phyloP scores from a whole-genome alignment of 257 asterid genomes.

The Fraxinus anomala region DNA sequence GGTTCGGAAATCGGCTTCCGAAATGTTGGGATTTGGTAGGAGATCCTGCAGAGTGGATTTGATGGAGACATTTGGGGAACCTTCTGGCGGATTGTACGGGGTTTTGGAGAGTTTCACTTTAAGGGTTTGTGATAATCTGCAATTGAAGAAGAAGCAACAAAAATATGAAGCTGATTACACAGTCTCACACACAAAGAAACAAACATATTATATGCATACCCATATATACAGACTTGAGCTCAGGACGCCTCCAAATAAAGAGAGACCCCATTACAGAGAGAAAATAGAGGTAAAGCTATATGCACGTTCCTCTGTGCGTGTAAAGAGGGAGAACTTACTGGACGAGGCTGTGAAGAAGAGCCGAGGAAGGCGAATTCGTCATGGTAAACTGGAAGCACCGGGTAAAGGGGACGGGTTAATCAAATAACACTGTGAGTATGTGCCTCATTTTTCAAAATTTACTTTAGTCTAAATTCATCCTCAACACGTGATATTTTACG shows the following conservation, averaged over 20 bases:
- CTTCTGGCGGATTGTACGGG: slow-evolving; percentile 63
- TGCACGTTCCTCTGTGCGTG: neutral
- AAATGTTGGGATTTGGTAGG: slow-evolving; percentile 38
- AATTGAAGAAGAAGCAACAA: slow-evolving; percentile 5
- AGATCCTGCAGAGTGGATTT: slow-evolving; percentile 65
- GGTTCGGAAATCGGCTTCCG: slow-evolving; percentile 29
- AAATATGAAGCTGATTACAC: neutral
- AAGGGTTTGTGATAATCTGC: slow-evolving; percentile 59
- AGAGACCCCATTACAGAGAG: no score
- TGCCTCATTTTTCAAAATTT: neutral
- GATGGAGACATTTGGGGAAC: slow-evolving; percentile 52
- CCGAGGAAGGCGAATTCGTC: slow-evolving; percentile 43
- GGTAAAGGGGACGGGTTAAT: neutral
- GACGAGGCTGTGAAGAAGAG: slow-evolving; percentile 42
- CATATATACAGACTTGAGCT: neutral
- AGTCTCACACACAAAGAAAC: neutral
- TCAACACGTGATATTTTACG: no score
- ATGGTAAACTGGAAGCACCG: slow-evolving; percentile 27
- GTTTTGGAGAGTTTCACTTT: slow-evolving; percentile 42
- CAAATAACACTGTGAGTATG: neutral
- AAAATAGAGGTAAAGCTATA: neutral
- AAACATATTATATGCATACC: neutral
- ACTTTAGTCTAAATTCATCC: no score
- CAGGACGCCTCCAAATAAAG: neutral
- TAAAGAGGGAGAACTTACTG: slow-evolving; percentile 32